A percentile compares a stretch with the other conserved stretches of the same genome.
phyloP scores from a whole-genome alignment of 139 green algal genomes.

The Limnomonas spitsbergensis region DNA sequence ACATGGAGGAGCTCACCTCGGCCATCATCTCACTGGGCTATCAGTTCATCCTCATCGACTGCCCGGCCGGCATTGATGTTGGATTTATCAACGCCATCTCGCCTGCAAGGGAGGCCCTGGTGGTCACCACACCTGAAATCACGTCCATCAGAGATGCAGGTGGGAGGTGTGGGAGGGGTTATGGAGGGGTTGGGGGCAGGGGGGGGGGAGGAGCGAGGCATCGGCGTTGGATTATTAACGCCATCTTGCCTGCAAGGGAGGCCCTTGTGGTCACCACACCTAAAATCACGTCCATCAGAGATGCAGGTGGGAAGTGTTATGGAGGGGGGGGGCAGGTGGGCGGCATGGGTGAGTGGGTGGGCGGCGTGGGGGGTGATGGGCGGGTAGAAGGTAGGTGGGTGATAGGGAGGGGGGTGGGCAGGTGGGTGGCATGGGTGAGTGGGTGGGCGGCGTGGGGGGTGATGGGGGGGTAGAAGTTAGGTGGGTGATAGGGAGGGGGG shows the following conservation, averaged over 20 bases:
- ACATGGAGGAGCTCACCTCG: conserved; percentile 80
- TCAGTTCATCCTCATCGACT: conserved; percentile 86
- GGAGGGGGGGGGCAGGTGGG: no score
- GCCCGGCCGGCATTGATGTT: conserved; percentile 74
- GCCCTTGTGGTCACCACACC: conserved; percentile 86
- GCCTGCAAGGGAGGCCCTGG: conserved; percentile 77
- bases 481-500: neutral
- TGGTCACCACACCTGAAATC: conserved; percentile 90
- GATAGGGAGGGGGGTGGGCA: neutral
- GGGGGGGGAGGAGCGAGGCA: conserved; percentile 37
- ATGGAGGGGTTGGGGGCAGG: no score
- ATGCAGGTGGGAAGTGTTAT: conserved; percentile 6
- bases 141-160: conserved; percentile 66
- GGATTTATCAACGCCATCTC: conserved; percentile 90
- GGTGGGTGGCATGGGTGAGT: no score
- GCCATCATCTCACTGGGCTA: conserved; percentile 72
- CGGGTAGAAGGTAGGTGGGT: no score
- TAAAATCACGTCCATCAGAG: conserved; percentile 83
- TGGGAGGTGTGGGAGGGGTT: neutral
- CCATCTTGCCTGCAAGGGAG: conserved; percentile 80
- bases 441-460: no score
- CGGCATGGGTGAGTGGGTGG: neutral
- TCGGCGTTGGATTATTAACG: conserved; percentile 89
- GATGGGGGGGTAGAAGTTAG: no score
- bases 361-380: no score